Conservation (phyloP, 140 eudicot species). For the Flaveria floridana region DNA sequence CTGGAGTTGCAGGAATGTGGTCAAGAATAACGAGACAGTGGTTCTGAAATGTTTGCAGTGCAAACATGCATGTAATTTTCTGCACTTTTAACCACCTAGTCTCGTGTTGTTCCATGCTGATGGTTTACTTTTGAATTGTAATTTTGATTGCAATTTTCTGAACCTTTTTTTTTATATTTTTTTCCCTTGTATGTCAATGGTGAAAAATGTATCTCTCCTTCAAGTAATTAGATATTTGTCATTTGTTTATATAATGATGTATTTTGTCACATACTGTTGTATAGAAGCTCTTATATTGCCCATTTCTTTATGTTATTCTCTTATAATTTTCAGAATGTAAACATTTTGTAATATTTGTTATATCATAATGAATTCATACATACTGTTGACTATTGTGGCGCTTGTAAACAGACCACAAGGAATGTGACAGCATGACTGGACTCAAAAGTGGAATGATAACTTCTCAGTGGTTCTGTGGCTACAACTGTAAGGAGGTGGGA, state of each 20-base stretch:
- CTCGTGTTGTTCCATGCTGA: neutral
- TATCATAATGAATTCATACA: neutral
- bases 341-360: neutral
- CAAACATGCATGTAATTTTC: conserved; percentile 66
- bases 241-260: neutral
- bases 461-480: conserved; percentile 75
- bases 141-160: neutral
- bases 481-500: conserved; percentile 70
- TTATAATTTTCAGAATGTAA: conserved; percentile 1
- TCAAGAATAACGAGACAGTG: conserved; percentile 35
- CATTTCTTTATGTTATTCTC: conserved; percentile 11
- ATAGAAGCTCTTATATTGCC: neutral
- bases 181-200: neutral
- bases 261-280: conserved; percentile 5
- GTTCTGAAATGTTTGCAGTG: conserved; percentile 73
- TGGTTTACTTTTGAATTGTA: conserved; percentile 6
- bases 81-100: conserved; percentile 16
- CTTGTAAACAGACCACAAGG: conserved; percentile 63
- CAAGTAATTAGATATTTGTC: neutral
- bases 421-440: conserved; percentile 45
- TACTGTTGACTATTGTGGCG: conserved; percentile 22
- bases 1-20: conserved; percentile 64
- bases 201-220: neutral
- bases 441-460: conserved; percentile 33
- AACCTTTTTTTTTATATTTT: neutral